These are phyloP conservation scores for Phylloporus gajari DNA, from an alignment of 1,284 basidiomycete genomes.

Conservation along the genomic window DNA sequence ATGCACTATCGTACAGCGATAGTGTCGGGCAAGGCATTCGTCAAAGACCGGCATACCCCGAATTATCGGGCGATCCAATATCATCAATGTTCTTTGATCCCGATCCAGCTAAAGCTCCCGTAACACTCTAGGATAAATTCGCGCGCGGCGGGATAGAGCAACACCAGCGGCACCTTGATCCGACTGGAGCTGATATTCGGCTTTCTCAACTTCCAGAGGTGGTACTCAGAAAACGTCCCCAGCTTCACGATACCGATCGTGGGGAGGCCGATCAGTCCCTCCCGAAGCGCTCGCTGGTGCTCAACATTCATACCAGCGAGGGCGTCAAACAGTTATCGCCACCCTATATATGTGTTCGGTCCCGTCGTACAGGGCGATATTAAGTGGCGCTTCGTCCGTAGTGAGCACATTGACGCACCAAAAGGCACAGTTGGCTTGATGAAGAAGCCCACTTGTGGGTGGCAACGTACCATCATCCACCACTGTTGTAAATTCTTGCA, in stretches of 20 bases:
- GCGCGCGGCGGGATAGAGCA: background rate
- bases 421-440: slow-evolving; percentile 24
- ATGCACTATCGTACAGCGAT: too few relatives aligned
- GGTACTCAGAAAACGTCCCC: slow-evolving; percentile 33
- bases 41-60: too few relatives aligned
- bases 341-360: slow-evolving; percentile 5
- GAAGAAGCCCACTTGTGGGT: slow-evolving; percentile 28
- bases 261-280: slow-evolving; percentile 16
- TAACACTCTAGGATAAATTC: background rate
- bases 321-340: background rate
- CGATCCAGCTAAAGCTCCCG: background rate
- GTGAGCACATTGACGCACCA: slow-evolving; percentile 11
- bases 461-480: slow-evolving; percentile 21
- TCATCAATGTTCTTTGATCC: too few relatives aligned
- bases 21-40: too few relatives aligned
- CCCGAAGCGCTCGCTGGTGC: slow-evolving; percentile 4
- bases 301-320: slow-evolving; percentile 15
- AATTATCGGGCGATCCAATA: too few relatives aligned
- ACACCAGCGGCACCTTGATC: slow-evolving; percentile 28
- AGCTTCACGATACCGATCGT: slow-evolving; percentile 4
- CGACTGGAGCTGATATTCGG: slow-evolving; percentile 18
- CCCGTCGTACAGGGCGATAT: slow-evolving; percentile 13
- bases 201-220: slow-evolving; percentile 19
- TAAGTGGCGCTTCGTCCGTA: background rate
- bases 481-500: slow-evolving; percentile 28